Conservation (phyloP, 2,329 filamentous ascomycete species). For the Venturia nashicola region DNA sequence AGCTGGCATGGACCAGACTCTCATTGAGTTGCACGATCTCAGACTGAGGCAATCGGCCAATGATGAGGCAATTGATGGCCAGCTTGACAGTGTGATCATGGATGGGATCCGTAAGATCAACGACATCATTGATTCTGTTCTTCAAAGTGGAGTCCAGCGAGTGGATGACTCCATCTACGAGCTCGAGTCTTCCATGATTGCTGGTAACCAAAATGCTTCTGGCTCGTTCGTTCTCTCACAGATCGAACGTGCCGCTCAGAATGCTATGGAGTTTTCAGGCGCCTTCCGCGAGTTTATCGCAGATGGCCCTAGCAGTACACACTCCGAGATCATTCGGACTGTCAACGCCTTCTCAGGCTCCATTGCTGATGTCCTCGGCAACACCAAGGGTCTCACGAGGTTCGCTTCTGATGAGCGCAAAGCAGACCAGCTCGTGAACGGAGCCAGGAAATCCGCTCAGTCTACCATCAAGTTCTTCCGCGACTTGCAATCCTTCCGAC, state of each 20-base stretch:
- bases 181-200: constrained; percentile 94
- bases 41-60: constrained; percentile 49
- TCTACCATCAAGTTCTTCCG: constrained; percentile 93
- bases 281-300: constrained; percentile 98
- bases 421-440: constrained; percentile 70
- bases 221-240: constrained; percentile 91
- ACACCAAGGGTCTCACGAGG: constrained; percentile 87
- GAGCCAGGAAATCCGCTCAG: constrained; percentile 71
- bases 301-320: constrained; percentile 81
- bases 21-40: constrained; percentile 84
- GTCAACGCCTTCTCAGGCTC: constrained; percentile 84
- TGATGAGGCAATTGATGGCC: constrained; percentile 72
- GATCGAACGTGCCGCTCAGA: constrained; percentile 90
- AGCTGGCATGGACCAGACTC: constrained; percentile 90
- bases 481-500: constrained; percentile 79
- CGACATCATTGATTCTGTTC: constrained; percentile 91
- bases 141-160: constrained; percentile 83
- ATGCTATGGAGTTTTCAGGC: constrained; percentile 92
- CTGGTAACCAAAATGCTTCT: constrained; percentile 94
- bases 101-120: constrained; percentile 87
- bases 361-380: constrained; percentile 85
- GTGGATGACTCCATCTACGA: constrained; percentile 97
- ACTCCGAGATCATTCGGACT: constrained; percentile 84
- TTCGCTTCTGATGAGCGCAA: constrained; percentile 95
- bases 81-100: constrained; percentile 81